A percentile compares a stretch with the other conserved stretches of the same genome.
These are phyloP conservation scores for Trichosporon faecale DNA, from an alignment of 1,284 basidiomycete genomes.

Conservation along the genomic window DNA sequence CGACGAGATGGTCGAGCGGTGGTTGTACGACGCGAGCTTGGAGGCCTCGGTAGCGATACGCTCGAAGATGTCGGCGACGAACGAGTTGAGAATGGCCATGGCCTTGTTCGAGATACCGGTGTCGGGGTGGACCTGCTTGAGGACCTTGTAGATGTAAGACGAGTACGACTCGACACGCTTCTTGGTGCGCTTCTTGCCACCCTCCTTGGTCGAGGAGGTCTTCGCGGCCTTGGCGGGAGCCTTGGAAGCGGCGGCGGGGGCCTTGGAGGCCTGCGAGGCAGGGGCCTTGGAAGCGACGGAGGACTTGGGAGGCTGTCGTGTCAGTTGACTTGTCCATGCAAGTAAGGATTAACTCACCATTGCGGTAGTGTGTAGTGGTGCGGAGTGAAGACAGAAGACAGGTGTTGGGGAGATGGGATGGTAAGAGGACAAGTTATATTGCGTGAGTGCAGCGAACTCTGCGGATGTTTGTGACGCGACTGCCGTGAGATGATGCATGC, in stretches of 20 bases:
- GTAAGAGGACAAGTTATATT: not conserved
- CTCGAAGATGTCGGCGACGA: constrained; percentile 91
- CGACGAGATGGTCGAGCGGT: constrained; percentile 91
- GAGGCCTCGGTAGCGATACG: constrained; percentile 86
- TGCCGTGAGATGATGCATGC: not conserved
- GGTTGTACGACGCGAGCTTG: constrained; percentile 86
- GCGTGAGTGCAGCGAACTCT: not conserved
- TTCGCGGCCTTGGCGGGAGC: constrained; percentile 66
- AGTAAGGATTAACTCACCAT: constrained; percentile 56
- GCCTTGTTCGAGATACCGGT: constrained; percentile 94
- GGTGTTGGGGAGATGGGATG: not conserved
- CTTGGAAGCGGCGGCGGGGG: constrained; percentile 55
- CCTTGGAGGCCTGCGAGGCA: constrained; percentile 58
- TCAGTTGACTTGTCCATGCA: constrained; percentile 52
- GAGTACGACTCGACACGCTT: constrained; percentile 87
- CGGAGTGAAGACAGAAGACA: not conserved
- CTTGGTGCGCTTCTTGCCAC: constrained; percentile 83
- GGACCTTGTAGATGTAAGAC: constrained; percentile 84
- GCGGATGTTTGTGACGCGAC: constrained; percentile 2
- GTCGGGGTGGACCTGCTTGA: constrained; percentile 78
- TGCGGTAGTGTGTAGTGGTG: constrained; percentile 29
- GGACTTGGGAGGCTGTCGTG: constrained; percentile 49
- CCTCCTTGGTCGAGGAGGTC: constrained; percentile 63
- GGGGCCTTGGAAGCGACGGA: constrained; percentile 58
- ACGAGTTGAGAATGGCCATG: constrained; percentile 90